Percentiles rank a stretch among this genome's conserved stretches.
Evolutionary conservation across 2,329 filamentous ascomycete genomes (phyloP).

Genomic region (Xylariaceae sp.): DNA sequence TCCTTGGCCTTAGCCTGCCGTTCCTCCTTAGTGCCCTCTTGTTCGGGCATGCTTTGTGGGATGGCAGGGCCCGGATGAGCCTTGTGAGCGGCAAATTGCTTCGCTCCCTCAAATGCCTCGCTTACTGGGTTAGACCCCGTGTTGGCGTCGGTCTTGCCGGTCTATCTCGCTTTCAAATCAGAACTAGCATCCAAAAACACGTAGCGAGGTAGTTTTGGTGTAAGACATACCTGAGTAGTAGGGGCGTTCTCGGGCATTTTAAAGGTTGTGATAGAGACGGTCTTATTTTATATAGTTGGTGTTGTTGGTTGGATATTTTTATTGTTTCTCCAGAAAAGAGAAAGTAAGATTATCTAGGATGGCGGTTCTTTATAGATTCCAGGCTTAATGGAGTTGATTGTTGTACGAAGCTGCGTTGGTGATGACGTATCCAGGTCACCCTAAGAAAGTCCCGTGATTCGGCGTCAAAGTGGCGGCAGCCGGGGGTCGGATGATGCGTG

Average conservation of each 20-base stretch:
- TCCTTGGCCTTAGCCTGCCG: conserved; percentile 67
- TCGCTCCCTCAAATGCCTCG: conserved; percentile 44
- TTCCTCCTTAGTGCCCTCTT: conserved; percentile 72
- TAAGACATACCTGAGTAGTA: conserved; percentile 33
- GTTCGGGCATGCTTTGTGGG: conserved; percentile 58
- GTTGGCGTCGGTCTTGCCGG: conserved; percentile 42
- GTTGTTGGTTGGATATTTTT: neutral
- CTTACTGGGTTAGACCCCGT: conserved; percentile 47
- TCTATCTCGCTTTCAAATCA: conserved; percentile 25
- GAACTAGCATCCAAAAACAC: conserved; percentile 7
- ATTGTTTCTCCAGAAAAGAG: neutral
- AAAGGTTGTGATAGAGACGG: conserved; percentile 8
- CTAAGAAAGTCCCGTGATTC: conserved; percentile 36
- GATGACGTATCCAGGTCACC: conserved; percentile 39
- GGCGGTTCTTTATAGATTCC: conserved; percentile 10
- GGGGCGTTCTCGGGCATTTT: conserved; percentile 37
- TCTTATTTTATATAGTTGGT: neutral
- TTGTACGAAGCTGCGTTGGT: conserved; percentile 32
- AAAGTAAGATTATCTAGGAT: neutral
- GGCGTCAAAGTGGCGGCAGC: conserved; percentile 36
- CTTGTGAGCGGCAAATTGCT: conserved; percentile 53
- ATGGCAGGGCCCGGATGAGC: conserved; percentile 65
- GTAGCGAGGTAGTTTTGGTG: neutral
- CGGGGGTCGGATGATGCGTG: conserved; percentile 34
- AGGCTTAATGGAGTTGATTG: conserved; percentile 11